Base-by-base conservation (phyloP, 768 basidiomycete species). In the Tulasnella sp. region DNA sequence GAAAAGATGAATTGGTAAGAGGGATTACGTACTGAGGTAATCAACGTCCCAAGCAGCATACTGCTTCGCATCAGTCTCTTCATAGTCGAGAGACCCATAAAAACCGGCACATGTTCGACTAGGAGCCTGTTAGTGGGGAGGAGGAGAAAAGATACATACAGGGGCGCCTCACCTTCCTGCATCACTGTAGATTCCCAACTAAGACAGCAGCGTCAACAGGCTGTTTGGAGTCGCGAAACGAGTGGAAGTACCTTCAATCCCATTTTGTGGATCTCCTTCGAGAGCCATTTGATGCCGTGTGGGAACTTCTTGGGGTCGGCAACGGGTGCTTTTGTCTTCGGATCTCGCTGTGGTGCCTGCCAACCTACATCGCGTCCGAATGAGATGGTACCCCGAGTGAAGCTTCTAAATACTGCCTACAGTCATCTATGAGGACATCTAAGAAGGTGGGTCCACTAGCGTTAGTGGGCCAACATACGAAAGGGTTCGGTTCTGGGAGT, bases 11-110 rank as follows among this genome's bases (percentile, higher is more conserved):
- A 13, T 32, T 3, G 75, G 7, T n/a, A 23, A 26, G 51, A n/a
- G n/a, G 18, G 16, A 73, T 29, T 26, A 40, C 77, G 26, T 48
- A 85, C 84, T 85, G 18, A 86, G 81, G 74, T 85, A 85, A 80
- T 85, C 85, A 26, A 86, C 86, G 48, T 87, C 87, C 88, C 88
- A 88, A n/a, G 84, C 84, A 10, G 88, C 87, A 77, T 87, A 89
- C 0, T 83, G 83, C 69, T 84, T 83, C 15, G 88, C 88, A 79
- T 89, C 88, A 37, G 85, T 84, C 18, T 83, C 82, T 82, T 89
- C 89, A 79, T 85, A 83, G 26, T 85, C 86, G 13, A 89, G 81
- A 5, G 85, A 86, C 46, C 86, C 86, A 61, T 85, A 86, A 7
- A 81, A 81, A 0, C 84, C 82, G 1, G 82, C 85, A 55, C 86